Evolutionary conservation across 768 basidiomycete species (phyloP).

Genomic region (Pseudohyphozyma bogoriensis): DNA sequence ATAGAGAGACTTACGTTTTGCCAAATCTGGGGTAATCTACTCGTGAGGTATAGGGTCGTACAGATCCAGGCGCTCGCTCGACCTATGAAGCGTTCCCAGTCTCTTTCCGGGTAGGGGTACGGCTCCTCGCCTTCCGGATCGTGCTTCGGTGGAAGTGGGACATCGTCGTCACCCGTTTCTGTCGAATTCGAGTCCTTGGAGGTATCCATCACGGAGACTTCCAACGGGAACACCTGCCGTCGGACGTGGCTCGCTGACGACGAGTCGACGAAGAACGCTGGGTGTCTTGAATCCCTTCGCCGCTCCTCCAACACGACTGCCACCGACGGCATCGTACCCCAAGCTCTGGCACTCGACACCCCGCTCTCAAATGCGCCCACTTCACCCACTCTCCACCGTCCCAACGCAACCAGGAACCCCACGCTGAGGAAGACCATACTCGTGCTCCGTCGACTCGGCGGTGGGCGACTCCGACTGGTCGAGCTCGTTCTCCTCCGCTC

Average conservation of each 20-base stretch:
- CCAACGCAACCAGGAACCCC: slow-evolving; percentile 20
- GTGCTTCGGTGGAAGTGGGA: not conserved
- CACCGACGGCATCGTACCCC: not conserved
- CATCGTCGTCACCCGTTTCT: not conserved
- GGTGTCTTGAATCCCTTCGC: not conserved
- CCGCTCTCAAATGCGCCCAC: no score
- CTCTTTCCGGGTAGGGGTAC: not conserved
- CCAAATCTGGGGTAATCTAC: slow-evolving; percentile 95
- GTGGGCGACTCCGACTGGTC: slow-evolving; percentile 23
- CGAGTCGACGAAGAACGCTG: not conserved
- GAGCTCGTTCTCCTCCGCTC: not conserved
- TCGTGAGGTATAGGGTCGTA: slow-evolving; percentile 84
- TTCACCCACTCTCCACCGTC: slow-evolving; percentile 14
- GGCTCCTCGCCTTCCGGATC: not conserved
- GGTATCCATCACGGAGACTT: not conserved
- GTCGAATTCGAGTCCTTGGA: not conserved
- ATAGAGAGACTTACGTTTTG: slow-evolving; percentile 65
- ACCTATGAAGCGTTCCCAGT: slow-evolving; percentile 59
- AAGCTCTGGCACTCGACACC: no score
- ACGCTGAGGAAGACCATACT: slow-evolving; percentile 32
- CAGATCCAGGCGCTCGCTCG: slow-evolving; percentile 91
- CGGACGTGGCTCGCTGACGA: not conserved
- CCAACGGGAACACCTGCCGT: slow-evolving; percentile 3
- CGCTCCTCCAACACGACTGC: no score
- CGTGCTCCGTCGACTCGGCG: slow-evolving; percentile 32